Evolutionary conservation across 2,329 filamentous ascomycete species (phyloP), one percentile per base, ranked within the genome.

Genomic region (Neofusicoccum laricinum): DNA sequence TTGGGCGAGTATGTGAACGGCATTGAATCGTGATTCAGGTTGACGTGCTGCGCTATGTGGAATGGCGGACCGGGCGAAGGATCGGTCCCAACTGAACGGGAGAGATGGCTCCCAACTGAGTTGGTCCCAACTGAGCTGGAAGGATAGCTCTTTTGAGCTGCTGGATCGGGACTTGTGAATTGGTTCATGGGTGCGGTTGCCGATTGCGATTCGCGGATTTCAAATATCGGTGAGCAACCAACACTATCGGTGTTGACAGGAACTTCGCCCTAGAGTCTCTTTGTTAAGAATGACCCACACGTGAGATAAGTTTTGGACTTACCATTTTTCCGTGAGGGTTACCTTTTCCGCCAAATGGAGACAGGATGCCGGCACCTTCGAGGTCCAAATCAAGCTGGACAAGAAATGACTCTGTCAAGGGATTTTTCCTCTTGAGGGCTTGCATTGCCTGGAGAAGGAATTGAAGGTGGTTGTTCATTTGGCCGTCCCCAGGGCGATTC

Each of bases 341-440:
- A 2, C 11, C 17, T 1, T 53, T 34, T 14, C 61, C 61, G 19
- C 30, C 30, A n/a, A 51, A 51, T 4, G 19, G 17, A n/a, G 25
- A 14, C 50, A 57, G 12, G 17, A 87, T 77, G 12, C 88, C 87
- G 30, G 92, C 82, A 11, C 87, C 88, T 74, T 96, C 91, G 3
- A 98, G 84, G 72, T 99, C 95, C 15, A 97, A 90, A 69, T 98
- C 93, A 4, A 98, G 82, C 75, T 98, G 95, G 2, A 95, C 91
- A 40, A 98, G 80, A 79, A 98, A 98, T 0, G 94, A 97, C 73
- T 97, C 93, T 0, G 94, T 96, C 57, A 99, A 82, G 0, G 93
- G 93, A 69, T 96, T 97, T 70, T 91, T 90, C 65, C 86, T 86
- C 77, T 96, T 96, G 68, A 98, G 79, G 3, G 91, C 92, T 68